Evolutionary conservation across 208 protist species (phyloP).

Genomic region (Trypanosomatidae sp.): DNA sequence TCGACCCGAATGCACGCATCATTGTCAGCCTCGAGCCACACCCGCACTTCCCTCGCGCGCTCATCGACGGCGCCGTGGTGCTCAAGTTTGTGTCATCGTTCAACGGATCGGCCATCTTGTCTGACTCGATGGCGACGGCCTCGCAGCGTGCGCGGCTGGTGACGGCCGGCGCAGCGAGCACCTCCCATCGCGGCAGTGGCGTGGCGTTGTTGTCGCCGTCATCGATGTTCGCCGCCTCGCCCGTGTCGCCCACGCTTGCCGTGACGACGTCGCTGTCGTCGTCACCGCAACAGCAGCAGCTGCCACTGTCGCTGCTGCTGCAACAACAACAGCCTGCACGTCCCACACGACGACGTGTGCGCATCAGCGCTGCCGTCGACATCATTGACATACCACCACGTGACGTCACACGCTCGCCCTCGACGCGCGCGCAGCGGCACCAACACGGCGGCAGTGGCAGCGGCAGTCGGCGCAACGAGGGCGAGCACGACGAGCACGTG

Average conservation of each 20-base stretch:
- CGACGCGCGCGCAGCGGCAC: not conserved
- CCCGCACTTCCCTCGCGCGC: slow-evolving; percentile 59
- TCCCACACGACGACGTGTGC: slow-evolving; percentile 39
- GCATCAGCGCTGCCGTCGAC: slow-evolving; percentile 66
- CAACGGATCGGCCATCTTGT: slow-evolving; percentile 29
- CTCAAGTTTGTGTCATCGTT: slow-evolving; percentile 43
- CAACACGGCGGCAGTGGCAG: too few relatives aligned
- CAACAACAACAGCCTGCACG: slow-evolving; percentile 8
- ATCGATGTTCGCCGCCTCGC: not conserved
- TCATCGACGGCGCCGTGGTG: slow-evolving; percentile 34
- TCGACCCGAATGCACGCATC: slow-evolving; percentile 33
- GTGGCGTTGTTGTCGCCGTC: not conserved
- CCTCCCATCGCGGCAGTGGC: slow-evolving; percentile 11
- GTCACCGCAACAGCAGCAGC: slow-evolving; percentile 2
- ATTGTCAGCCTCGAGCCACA: slow-evolving; percentile 61
- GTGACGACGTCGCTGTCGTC: not conserved
- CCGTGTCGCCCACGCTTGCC: not conserved
- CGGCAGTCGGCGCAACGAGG: not conserved
- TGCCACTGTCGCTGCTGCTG: not conserved
- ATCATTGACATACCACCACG: slow-evolving; percentile 68
- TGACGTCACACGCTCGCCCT: slow-evolving; percentile 22
- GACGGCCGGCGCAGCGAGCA: slow-evolving; percentile 27
- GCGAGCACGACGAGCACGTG: slow-evolving; percentile 6
- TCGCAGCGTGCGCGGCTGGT: slow-evolving; percentile 38
- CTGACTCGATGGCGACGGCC: slow-evolving; percentile 39